Evolutionary conservation across 805 yeast genomes (phyloP), one percentile per base, ranked within the genome.

Genomic region (Lachancea dasiensis): DNA sequence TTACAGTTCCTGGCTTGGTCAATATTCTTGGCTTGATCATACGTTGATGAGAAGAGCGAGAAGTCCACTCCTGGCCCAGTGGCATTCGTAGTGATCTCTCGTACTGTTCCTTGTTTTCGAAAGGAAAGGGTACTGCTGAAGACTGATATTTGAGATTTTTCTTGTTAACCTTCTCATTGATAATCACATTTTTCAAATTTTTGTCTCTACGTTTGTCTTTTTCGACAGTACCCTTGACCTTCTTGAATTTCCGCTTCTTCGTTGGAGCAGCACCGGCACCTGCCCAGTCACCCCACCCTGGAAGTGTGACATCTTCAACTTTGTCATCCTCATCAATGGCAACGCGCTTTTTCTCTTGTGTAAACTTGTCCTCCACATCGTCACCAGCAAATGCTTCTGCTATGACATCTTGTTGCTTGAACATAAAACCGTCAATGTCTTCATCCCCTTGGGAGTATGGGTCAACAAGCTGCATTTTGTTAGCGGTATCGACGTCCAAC

Each of bases 251-350:
- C 56, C 76, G 73, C 57, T 75, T 77, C 55, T 72, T 58, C 29
- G 71, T 43, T 58, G 65, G 57, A 45, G 57, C 62, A 8, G 64
- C 56, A 15, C 72, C 70, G 7, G 73, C 76, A 26, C 96, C 96
- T 8, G 90, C 83, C 98, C 98, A 92, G 30, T 82, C 84, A 33
- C 97, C 97, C 97, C 97, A 92, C 1, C 98, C 98, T 3, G 97
- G 97, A 36, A 89, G 63, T 0, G 95, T 81, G 33, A 82, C 64
- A 56, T 89, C 95, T 41, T 82, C 80, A 52, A 81, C 87, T 55
- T 86, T 73, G 61, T 90, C 97, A 41, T 78, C 97, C 60, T 90
- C 97, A 32, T 82, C 87, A 30, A 67, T 73, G 5, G 72, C 68
- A 9, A 73, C 73, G 48, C 75, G 70, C 40, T 69, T 66, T 65